Evolutionary conservation across 352 stramenopile genomes (phyloP), one percentile per base, ranked within the genome.

Genomic region (Phytophthora vignae): DNA sequence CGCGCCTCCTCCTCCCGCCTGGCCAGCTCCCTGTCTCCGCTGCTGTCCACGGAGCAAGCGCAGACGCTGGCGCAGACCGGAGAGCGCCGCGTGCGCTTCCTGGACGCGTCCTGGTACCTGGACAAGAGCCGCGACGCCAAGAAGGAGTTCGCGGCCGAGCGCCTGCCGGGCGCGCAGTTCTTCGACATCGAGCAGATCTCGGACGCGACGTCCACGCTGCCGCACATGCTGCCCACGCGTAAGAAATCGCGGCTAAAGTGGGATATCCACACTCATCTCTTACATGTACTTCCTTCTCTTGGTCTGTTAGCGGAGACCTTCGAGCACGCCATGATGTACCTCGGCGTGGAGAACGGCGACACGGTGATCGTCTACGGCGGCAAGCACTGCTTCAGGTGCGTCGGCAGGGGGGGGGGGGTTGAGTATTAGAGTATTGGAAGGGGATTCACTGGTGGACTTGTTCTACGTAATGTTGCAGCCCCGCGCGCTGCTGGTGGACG

Each of bases 171-270:
- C 33, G 93, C 95, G 10, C 73, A 82, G 33, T 98, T 96, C 77
- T 98, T 98, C 61, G 96, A 99, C 69, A 97, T 98, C 60, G 92
- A 97, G 38, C 82, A 94, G 61, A 84, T 94, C 54, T 75, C 84
- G 17, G 91, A 97, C 76, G 81, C 71, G 58, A 77, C 64, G 12
- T 91, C 84, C 3, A 85, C 78, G n/a, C 70, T 96, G 50, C 91
- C 91, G 66, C 91, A 97, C 74, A 97, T 96, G 87, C 67, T 97
- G 55, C 91, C 91, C 1, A 83, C 65, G 3, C 56, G 78, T 90
- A 60, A 33, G 29, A 1, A 33, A 48, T 22, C 49, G 19, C 46
- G 33, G 5, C 22, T 49, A 21, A 21, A 11, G 19, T 25, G 22
- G 22, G 22, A 25, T 25, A 25, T 25, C 22, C 22, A 25, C 22